Conservation (phyloP, 202 grass and related monocot genomes). For the Carex sylvatica region DNA sequence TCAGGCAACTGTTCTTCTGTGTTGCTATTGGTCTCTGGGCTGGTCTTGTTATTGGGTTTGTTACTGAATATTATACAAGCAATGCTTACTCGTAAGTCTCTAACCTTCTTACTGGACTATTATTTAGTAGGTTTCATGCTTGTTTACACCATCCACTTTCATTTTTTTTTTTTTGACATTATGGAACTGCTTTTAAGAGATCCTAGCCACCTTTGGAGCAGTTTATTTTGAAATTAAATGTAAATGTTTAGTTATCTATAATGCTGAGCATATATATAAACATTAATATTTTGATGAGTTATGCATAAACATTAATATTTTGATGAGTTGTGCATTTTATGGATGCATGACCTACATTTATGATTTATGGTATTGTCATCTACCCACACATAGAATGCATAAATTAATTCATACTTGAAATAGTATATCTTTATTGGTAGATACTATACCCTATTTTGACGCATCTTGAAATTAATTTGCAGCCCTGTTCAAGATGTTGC, state of each 20-base stretch:
- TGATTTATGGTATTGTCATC: background rate
- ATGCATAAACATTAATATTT: background rate
- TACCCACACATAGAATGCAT: background rate
- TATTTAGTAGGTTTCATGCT: background rate
- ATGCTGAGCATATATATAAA: background rate
- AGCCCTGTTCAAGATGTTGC: slow-evolving; percentile 97
- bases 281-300: background rate
- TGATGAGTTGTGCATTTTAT: background rate
- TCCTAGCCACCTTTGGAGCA: background rate
- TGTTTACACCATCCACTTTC: background rate
- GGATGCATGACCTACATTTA: background rate
- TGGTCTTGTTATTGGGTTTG: slow-evolving; percentile 88
- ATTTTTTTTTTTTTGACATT: background rate
- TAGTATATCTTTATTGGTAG: too few relatives aligned
- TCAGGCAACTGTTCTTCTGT: slow-evolving; percentile 89
- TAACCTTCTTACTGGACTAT: background rate
- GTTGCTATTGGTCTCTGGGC: slow-evolving; percentile 90
- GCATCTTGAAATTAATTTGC: slow-evolving; percentile 9
- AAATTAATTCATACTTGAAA: background rate
- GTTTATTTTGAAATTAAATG: background rate
- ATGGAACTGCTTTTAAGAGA: background rate
- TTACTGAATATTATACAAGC: slow-evolving; percentile 97
- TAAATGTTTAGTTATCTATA: background rate
- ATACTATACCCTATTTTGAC: slow-evolving; percentile 25
- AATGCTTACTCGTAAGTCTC: slow-evolving; percentile 70